Base-by-base conservation (phyloP, 2,329 filamentous ascomycete genomes). In the Ambrosiella xylebori region DNA sequence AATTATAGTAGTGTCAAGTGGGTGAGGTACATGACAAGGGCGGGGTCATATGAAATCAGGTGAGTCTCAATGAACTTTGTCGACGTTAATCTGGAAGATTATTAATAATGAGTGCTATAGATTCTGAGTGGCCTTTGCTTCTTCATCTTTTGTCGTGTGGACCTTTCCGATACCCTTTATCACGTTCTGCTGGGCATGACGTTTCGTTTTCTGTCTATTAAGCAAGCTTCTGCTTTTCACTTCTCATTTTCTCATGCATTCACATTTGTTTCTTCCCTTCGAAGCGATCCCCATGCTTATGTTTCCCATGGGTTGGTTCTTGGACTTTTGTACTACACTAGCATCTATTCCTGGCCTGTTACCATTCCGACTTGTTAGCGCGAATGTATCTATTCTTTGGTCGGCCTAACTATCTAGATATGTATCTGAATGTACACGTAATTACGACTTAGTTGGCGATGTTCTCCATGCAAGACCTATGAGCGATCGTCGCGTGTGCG, bases 1-100 rank as follows among this genome's bases (percentile, higher is more conserved):
- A 97, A 97, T 71, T 98, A 98, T 70, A 94, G 87, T 62, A 95
- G 89, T 67, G 93, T 98, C 54, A 98, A 98, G 71, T 98, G 93
- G 93, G 93, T 98, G 65, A 77, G 93, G 65, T 98, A 98, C 71
- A 97, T 98, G 93, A 98, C 93, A 15, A 82, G 91, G 64, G 93
- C 91, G 13, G 93, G 93, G 36, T 96, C 89, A 70, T 98, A 98
- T 71, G 93, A 98, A 73, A 95, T 98, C 68, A 78, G 89, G 84
- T 94, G 64, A 65, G 72, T 61, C 12, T 27, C 9, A 5, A 38
- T 17, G 11, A 2, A 47, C 4, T 15, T 47, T 13, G 19, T 13
- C 3, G 4, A 8, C n/a, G n/a, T 15, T 47, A 3, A 13, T 15
- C 13, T 17, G 8, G n/a, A 7, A 9, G 36, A 7, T 54, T 5